Evolutionary conservation across 768 basidiomycete species (phyloP).

Genomic region (Serendipita vermifera): DNA sequence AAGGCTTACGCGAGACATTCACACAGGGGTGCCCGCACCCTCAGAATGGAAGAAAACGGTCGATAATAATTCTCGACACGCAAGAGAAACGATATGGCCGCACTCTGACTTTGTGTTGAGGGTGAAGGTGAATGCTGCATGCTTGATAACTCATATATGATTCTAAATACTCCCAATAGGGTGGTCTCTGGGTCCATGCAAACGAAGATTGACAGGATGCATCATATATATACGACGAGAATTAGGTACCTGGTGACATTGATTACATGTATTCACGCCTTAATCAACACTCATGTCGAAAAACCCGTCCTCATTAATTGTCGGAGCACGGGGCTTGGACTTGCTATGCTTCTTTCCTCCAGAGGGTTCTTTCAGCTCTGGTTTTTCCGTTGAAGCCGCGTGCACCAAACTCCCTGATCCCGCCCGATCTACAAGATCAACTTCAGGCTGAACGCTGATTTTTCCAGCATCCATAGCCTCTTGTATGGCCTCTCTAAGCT

Average conservation of each 20-base stretch:
- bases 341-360: no score
- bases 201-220: not conserved
- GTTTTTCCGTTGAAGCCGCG: no score
- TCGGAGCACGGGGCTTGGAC: no score
- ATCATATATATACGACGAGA: not conserved
- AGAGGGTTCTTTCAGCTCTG: no score
- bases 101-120: slow-evolving; percentile 51
- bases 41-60: slow-evolving; percentile 26
- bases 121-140: slow-evolving; percentile 38
- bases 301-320: not conserved
- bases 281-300: no score
- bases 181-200: slow-evolving; percentile 16
- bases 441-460: slow-evolving; percentile 49
- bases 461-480: slow-evolving; percentile 48
- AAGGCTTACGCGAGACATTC: slow-evolving; percentile 43
- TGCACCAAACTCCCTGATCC: not conserved
- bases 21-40: slow-evolving; percentile 44
- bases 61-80: slow-evolving; percentile 32
- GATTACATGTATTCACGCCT: no score
- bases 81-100: slow-evolving; percentile 48
- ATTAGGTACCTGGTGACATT: no score
- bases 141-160: not conserved
- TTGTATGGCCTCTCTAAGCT: slow-evolving; percentile 46
- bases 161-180: slow-evolving; percentile 9
- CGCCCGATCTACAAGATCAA: slow-evolving; percentile 19